phyloP scores from a whole-genome alignment of 1,284 basidiomycete genomes.

The Cutaneotrichosporon sp. region DNA sequence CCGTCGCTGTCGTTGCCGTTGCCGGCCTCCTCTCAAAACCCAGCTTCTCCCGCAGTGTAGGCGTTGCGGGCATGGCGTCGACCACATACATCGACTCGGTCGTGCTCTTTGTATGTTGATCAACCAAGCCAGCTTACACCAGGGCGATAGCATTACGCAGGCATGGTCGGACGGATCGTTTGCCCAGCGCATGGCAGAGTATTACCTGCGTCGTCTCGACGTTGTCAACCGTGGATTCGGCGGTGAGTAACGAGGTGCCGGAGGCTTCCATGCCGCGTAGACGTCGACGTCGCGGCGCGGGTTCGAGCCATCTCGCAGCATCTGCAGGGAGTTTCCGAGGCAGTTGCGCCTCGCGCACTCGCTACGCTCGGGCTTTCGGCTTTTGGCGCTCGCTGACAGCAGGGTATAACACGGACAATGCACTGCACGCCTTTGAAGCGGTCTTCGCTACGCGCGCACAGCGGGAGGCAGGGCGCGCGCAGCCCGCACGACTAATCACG shows the following conservation, averaged over 20 bases:
- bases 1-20: too few relatives aligned
- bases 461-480: constrained; percentile 53
- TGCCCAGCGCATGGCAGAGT: constrained; percentile 47
- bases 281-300: too few relatives aligned
- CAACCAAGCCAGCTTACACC: neutral
- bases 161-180: constrained; percentile 38
- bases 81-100: constrained; percentile 37
- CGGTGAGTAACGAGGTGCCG: constrained; percentile 25
- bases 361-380: neutral
- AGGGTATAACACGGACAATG: constrained; percentile 73
- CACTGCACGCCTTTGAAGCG: constrained; percentile 68
- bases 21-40: too few relatives aligned
- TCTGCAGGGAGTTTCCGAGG: too few relatives aligned
- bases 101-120: constrained; percentile 41
- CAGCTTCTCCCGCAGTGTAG: too few relatives aligned
- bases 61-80: constrained; percentile 26
- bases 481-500: constrained; percentile 60
- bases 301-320: too few relatives aligned
- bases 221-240: constrained; percentile 68
- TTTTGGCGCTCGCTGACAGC: constrained; percentile 3
- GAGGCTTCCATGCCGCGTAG: too few relatives aligned
- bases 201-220: constrained; percentile 70
- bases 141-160: constrained; percentile 48
- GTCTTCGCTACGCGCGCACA: constrained; percentile 57
- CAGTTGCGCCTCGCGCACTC: too few relatives aligned